Percentiles rank a stretch among this genome's conserved stretches.
These are phyloP conservation scores for Malassezia slooffiae DNA, from an alignment of 1,284 basidiomycete genomes.

Conservation along the genomic window DNA sequence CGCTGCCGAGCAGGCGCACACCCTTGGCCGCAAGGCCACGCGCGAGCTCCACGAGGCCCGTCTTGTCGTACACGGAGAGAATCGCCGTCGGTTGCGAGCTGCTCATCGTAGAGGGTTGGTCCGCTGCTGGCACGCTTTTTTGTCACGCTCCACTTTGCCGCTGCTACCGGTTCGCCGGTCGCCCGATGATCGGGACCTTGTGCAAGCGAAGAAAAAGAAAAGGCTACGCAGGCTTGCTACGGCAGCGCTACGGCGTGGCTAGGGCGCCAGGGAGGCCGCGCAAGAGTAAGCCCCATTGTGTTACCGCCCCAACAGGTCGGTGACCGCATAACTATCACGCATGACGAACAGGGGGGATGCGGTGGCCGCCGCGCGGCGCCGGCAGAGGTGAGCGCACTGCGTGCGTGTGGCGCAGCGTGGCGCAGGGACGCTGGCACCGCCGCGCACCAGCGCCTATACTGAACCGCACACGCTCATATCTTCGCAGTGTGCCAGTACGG, in stretches of 20 bases:
- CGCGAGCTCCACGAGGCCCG: conserved; percentile 77
- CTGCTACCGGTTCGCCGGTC: too few species aligned
- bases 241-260: neutral
- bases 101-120: neutral
- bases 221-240: too few species aligned
- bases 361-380: too few species aligned
- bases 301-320: conserved; percentile 13
- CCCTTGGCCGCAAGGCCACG: conserved; percentile 68
- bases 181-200: neutral
- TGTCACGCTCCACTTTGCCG: too few species aligned
- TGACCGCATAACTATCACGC: conserved; percentile 15
- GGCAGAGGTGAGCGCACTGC: too few species aligned
- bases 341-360: conserved; percentile 13
- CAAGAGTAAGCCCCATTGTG: conserved; percentile 21
- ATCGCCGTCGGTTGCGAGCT: conserved; percentile 54
- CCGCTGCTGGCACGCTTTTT: neutral
- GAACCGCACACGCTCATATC: conserved; percentile 10
- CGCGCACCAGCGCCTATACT: too few species aligned
- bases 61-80: conserved; percentile 95
- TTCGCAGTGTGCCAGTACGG: conserved; percentile 2
- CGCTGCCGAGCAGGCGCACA: conserved; percentile 81
- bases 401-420: too few species aligned
- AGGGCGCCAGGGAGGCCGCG: conserved; percentile 4
- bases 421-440: too few species aligned
- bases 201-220: neutral